phyloP scores from a whole-genome alignment of 345 rosid genomes.

The Pugionium dolabratum region DNA sequence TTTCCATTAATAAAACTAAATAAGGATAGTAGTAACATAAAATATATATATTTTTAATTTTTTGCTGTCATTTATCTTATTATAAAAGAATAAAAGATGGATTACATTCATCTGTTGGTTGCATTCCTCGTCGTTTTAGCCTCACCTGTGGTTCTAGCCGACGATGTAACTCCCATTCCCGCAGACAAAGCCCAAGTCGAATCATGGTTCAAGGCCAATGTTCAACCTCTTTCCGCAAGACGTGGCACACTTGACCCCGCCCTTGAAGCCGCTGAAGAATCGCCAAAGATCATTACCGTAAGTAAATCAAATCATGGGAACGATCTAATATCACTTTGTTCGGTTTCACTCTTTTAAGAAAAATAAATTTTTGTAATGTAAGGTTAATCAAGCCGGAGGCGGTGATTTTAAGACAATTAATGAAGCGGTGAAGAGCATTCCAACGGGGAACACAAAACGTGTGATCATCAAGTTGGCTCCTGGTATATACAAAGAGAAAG shows the following conservation, averaged over 20 bases:
- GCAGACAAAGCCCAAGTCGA: slow-evolving; percentile 35
- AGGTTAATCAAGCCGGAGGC: slow-evolving; percentile 37
- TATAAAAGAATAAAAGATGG: slow-evolving; percentile 19
- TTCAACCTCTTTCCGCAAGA: slow-evolving; percentile 28
- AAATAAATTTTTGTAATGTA: too few relatives aligned
- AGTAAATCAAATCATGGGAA: slow-evolving; percentile 19
- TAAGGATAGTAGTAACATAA: neutral
- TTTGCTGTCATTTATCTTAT: neutral
- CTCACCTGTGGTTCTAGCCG: slow-evolving; percentile 26
- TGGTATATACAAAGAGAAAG: slow-evolving; percentile 59
- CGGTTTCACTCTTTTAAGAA: neutral
- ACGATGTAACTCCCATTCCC: slow-evolving; percentile 44
- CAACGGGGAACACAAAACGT: slow-evolving; percentile 51
- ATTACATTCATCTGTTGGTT: slow-evolving; percentile 1
- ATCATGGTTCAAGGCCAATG: slow-evolving; percentile 48
- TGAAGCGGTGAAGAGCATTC: slow-evolving; percentile 56
- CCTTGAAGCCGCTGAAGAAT: slow-evolving; percentile 50
- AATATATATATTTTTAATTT: neutral
- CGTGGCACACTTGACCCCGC: slow-evolving; percentile 48
- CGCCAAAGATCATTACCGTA: slow-evolving; percentile 43
- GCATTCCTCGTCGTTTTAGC: slow-evolving; percentile 25
- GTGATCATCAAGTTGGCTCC: slow-evolving; percentile 54
- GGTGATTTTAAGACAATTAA: slow-evolving; percentile 49
- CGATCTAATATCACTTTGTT: neutral
- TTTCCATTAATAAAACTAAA: too few relatives aligned